Conservation (phyloP, 2,329 filamentous ascomycete species). For the Pyrenophora teres region DNA sequence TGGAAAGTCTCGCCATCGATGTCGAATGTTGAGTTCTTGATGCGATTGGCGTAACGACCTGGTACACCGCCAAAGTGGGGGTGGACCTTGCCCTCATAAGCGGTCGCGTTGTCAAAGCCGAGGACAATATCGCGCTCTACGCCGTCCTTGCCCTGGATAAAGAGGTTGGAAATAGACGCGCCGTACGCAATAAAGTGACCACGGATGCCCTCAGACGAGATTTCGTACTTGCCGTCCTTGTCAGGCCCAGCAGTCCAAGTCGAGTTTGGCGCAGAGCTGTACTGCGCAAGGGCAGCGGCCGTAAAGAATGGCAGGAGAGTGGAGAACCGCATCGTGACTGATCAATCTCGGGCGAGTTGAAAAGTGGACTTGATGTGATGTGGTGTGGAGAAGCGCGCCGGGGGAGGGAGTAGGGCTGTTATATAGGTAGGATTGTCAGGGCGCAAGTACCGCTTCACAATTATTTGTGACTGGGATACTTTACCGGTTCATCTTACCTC, state of each 20-base stretch:
- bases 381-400: constrained; percentile 16
- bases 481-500: constrained; percentile 14
- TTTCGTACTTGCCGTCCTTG: constrained; percentile 68
- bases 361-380: constrained; percentile 22
- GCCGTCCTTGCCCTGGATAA: constrained; percentile 71
- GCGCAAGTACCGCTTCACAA: constrained; percentile 19
- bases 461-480: constrained; percentile 27
- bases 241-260: constrained; percentile 35
- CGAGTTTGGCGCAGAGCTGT: constrained; percentile 24
- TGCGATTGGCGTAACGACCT: constrained; percentile 80
- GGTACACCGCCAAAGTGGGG: constrained; percentile 74
- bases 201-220: constrained; percentile 68
- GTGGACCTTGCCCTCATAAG: constrained; percentile 70
- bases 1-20: constrained; percentile 67
- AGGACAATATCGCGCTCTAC: constrained; percentile 71
- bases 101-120: constrained; percentile 76
- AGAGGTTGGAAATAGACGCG: constrained; percentile 72
- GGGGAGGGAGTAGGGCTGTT: constrained; percentile 15
- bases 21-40: constrained; percentile 74
- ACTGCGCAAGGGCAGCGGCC: constrained; percentile 36
- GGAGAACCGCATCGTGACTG: constrained; percentile 35
- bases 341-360: constrained; percentile 20
- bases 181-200: constrained; percentile 76
- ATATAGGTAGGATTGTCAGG: constrained; percentile 19
- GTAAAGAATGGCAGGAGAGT: constrained; percentile 30